These are phyloP conservation scores for Paramecium sonneborni DNA, from an alignment of 73 alveolate genomes.

Conservation along the genomic window DNA sequence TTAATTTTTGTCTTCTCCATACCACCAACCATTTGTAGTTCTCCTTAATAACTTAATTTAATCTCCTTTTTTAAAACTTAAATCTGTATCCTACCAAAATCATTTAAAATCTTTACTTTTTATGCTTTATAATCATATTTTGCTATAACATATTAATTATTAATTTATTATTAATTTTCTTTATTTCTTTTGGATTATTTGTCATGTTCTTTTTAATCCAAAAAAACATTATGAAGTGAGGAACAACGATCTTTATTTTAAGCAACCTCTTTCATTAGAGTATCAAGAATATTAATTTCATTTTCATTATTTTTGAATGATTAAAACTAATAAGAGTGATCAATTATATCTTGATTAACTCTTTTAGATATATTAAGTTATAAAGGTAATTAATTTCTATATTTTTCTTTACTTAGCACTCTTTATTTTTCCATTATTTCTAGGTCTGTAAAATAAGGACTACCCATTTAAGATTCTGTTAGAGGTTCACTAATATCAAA, in stretches of 20 bases:
- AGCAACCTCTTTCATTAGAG: background rate
- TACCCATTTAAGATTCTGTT: background rate
- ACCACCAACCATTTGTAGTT: slow-evolving; percentile 60
- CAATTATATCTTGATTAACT: background rate
- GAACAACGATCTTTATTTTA: background rate
- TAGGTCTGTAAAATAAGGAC: slow-evolving; percentile 27
- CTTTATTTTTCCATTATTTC: background rate
- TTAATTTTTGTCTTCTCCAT: slow-evolving; percentile 24
- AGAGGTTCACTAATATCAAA: background rate
- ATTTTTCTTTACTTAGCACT: background rate
- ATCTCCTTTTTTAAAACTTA: slow-evolving; percentile 34
- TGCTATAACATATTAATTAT: background rate
- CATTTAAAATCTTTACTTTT: background rate
- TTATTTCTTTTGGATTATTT: background rate
- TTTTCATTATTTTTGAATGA: slow-evolving; percentile 10
- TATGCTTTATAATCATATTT: slow-evolving; percentile 54
- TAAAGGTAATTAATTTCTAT: slow-evolving; percentile 5
- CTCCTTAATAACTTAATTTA: background rate
- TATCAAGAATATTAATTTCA: background rate
- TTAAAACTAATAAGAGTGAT: background rate
- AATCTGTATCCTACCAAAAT: slow-evolving; percentile 32
- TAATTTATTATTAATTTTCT: background rate
- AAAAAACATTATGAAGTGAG: background rate
- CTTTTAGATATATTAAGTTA: background rate
- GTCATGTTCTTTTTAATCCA: slow-evolving; percentile 7